Percentiles rank a stretch among this genome's conserved stretches.
phyloP scores from a whole-genome alignment of 2,329 filamentous ascomycete genomes.

The Sclerotinia trifoliorum region DNA sequence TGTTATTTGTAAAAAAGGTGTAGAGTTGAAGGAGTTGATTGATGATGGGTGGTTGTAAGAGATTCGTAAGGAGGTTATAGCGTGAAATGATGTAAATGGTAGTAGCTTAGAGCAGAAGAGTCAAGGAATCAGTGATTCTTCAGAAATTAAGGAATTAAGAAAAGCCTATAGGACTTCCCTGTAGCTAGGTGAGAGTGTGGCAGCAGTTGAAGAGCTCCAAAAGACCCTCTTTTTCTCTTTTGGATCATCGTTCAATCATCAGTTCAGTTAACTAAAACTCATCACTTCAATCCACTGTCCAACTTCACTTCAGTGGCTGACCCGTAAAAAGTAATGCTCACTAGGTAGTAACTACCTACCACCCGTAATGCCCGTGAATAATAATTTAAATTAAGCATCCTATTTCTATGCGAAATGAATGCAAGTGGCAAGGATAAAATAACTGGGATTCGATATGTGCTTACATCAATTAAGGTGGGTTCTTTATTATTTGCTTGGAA shows the following conservation, averaged over 20 bases:
- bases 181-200: neutral
- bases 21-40: conserved; percentile 24
- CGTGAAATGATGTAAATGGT: neutral
- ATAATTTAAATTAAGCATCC: conserved; percentile 15
- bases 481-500: conserved; percentile 8
- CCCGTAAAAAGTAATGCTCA: conserved; percentile 7
- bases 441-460: neutral
- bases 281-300: neutral
- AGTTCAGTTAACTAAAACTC: neutral
- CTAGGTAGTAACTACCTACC: neutral
- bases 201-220: neutral
- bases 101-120: neutral
- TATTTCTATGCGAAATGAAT: conserved; percentile 5
- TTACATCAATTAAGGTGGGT: neutral
- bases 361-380: conserved; percentile 14
- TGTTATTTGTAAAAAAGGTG: neutral
- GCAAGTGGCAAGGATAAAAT: conserved; percentile 5
- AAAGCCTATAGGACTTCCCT: conserved; percentile 3
- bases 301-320: neutral
- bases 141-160: neutral
- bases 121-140: neutral
- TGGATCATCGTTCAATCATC: neutral
- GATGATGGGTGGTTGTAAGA: neutral
- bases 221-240: neutral
- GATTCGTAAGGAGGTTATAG: neutral